Conservation (phyloP, 331 rosid species). For the Telfairia occidentalis region DNA sequence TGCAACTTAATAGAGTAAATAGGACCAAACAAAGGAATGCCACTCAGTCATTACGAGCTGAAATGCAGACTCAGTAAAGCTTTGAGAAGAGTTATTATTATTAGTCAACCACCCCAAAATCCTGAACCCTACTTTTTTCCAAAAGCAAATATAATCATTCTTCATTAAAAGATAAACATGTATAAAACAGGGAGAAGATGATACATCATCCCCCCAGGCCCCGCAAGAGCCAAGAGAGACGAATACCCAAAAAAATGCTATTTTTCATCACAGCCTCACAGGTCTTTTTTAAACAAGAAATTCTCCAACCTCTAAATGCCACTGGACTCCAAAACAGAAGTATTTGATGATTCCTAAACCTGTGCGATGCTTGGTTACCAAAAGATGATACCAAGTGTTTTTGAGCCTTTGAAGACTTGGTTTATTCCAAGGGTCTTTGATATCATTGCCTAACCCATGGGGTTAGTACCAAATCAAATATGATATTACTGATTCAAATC, state of each 20-base stretch:
- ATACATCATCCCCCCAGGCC: background rate
- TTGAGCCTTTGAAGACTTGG: background rate
- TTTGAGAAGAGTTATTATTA: background rate
- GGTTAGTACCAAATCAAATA: background rate
- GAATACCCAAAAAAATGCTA: background rate
- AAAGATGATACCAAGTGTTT: background rate
- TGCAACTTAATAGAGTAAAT: background rate
- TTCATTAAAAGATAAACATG: background rate
- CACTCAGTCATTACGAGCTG: background rate
- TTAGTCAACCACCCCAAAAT: background rate
- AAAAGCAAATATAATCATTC: background rate
- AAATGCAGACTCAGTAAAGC: background rate
- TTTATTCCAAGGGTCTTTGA: background rate
- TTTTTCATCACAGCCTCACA: background rate
- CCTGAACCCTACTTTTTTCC: background rate
- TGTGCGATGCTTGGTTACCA: background rate
- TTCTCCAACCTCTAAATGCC: background rate
- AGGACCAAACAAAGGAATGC: background rate
- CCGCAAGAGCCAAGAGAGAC: background rate
- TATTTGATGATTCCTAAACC: background rate
- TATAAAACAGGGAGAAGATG: background rate
- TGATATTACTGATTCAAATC: background rate
- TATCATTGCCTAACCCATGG: background rate
- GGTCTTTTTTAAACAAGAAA: background rate
- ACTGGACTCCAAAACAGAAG: background rate